A percentile compares a stretch with the other conserved stretches of the same genome.
These are phyloP conservation scores for Nicotiana otophora DNA, from an alignment of 257 asterid species.

Conservation along the genomic window DNA sequence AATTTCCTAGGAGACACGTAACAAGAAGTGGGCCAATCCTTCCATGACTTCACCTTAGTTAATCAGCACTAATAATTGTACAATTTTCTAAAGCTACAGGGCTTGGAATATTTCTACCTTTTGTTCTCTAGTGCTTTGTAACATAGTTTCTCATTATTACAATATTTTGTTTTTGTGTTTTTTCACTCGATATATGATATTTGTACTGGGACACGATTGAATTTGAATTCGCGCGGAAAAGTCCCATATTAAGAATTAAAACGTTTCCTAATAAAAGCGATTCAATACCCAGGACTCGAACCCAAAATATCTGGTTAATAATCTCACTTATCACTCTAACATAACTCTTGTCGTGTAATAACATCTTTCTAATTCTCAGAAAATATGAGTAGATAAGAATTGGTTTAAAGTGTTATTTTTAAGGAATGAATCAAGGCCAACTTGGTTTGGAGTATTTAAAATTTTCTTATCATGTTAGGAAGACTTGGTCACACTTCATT, in stretches of 20 bases:
- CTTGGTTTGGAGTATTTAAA: neutral
- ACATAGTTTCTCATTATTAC: neutral
- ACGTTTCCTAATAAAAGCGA: too few relatives aligned
- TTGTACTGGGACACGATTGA: too few relatives aligned
- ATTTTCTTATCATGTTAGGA: neutral
- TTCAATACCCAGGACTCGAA: too few relatives aligned
- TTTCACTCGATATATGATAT: too few relatives aligned
- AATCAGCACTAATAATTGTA: neutral
- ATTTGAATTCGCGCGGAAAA: too few relatives aligned
- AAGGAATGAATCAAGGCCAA: neutral
- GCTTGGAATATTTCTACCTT: neutral
- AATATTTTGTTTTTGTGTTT: too few relatives aligned
- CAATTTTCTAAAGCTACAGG: neutral
- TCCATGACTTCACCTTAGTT: neutral
- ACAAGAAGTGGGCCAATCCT: neutral
- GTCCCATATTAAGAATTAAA: too few relatives aligned
- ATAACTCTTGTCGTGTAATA: neutral
- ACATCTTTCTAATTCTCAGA: neutral
- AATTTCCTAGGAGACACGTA: neutral
- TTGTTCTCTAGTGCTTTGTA: neutral
- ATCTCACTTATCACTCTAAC: too few relatives aligned
- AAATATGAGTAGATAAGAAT: constrained; percentile 3
- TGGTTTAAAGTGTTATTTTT: neutral
- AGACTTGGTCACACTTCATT: constrained; percentile 1
- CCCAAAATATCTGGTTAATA: too few relatives aligned